Evolutionary conservation across 2,329 filamentous ascomycete genomes (phyloP).

Genomic region (Verticillium nubilum): DNA sequence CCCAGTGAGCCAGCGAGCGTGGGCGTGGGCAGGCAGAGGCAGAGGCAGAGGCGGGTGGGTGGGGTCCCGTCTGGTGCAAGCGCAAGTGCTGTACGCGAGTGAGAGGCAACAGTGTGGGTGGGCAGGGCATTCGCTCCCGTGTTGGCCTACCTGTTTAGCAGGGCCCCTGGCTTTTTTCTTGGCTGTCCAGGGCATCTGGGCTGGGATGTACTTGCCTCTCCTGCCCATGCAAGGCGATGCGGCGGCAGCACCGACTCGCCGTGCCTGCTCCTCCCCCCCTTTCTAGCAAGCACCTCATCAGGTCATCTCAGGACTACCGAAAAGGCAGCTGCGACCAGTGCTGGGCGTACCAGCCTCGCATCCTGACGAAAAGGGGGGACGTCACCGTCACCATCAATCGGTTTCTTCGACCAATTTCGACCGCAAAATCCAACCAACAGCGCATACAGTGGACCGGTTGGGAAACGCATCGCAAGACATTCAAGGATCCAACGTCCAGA

Average conservation of each 20-base stretch:
- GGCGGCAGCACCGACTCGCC: background rate
- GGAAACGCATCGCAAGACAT: background rate
- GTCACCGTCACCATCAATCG: background rate
- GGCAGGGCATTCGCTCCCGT: background rate
- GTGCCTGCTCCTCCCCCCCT: too few relatives aligned
- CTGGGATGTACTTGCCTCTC: background rate
- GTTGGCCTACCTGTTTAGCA: background rate
- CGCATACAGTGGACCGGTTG: background rate
- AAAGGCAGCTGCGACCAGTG: background rate
- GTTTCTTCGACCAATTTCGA: background rate
- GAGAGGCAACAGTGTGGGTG: background rate
- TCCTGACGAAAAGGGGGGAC: background rate
- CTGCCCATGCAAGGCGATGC: background rate
- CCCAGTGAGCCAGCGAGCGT: too few relatives aligned
- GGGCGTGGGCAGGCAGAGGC: background rate
- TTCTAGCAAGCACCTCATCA: too few relatives aligned
- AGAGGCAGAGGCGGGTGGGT: background rate
- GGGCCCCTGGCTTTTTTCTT: background rate
- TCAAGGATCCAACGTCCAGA: background rate
- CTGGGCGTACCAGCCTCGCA: background rate
- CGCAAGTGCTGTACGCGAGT: too few relatives aligned
- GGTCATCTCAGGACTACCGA: background rate
- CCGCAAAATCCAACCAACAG: background rate
- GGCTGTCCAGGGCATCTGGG: too few relatives aligned
- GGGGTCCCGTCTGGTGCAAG: too few relatives aligned